Evolutionary conservation across 176 grass and related monocot species (phyloP), one percentile per base, ranked within the genome.

Genomic region (Hordeum marinum): DNA sequence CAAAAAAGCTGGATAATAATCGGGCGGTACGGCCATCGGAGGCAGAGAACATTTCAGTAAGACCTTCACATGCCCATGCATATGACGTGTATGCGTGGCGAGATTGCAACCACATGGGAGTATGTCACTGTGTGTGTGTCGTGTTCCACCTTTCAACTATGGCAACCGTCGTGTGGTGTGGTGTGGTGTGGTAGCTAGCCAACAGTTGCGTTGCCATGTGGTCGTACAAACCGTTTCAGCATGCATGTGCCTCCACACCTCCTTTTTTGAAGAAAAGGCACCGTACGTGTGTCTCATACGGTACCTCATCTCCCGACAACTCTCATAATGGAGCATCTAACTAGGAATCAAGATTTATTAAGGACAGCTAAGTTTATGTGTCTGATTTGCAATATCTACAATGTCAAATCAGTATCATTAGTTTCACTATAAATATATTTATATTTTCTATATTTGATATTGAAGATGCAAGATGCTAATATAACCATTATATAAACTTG

Each of bases 31-130:
- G 68, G 68, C 36, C 21, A 71, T 0, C 37, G 37, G 18, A 55
- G 17, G 31, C 34, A 46, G 39, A 10, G 18, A 73, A 55, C 65
- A 78, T 69, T 52, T 58, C 45, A n/a, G 25, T n/a, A 67, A 84
- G 76, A 26, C 25, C 9, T 4, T 74, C 81, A 84, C 87, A 84
- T 80, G 81, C 42, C 17, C 58, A 42, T 59, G 75, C 80, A 88
- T 11, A 88, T 11, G 20, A 3, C 11, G 1, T 20, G 17, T 11
- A 26, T 14, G 61, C 25, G 4, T 63, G 61, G 25, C 59, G 23
- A 61, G 23, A 23, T 26, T 9, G 59, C 61, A 63, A 26, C 15
- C 50, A 20, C 50, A 54, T 15, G 50, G 15, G 13, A 52, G 46
- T 6, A 50, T 50, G 46, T 6, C 14, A 15, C 46, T 50, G 46